phyloP scores from a whole-genome alignment of 1,284 basidiomycete species.

The Calocybe gambosa region DNA sequence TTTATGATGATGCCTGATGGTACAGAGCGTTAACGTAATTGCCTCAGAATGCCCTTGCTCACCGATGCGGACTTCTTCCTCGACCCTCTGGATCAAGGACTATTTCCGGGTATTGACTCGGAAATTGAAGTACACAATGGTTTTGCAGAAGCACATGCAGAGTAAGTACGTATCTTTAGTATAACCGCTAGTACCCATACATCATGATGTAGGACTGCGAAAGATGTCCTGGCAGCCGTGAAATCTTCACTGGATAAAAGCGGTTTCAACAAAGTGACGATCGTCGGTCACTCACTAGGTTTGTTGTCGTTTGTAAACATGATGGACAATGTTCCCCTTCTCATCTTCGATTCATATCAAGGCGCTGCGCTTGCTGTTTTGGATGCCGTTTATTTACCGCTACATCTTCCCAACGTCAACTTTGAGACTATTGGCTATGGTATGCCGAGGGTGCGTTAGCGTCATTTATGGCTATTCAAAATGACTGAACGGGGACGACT shows the following conservation, averaged over 20 bases:
- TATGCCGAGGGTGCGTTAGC: constrained; percentile 45
- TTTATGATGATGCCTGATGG: neutral
- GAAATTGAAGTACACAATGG: constrained; percentile 50
- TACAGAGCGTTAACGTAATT: neutral
- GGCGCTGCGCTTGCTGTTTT: constrained; percentile 51
- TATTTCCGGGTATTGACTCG: constrained; percentile 54
- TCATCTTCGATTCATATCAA: constrained; percentile 14
- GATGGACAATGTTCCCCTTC: constrained; percentile 7
- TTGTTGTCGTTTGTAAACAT: constrained; percentile 3
- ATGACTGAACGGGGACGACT: neutral
- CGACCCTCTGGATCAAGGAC: constrained; percentile 30
- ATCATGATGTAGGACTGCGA: constrained; percentile 38
- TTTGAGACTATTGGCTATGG: constrained; percentile 40
- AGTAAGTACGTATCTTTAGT: constrained; percentile 27
- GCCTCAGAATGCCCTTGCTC: constrained; percentile 39
- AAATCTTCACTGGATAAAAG: constrained; percentile 34
- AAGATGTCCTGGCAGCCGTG: constrained; percentile 42
- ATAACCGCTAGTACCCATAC: neutral
- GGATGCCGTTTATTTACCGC: constrained; percentile 29
- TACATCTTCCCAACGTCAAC: constrained; percentile 25
- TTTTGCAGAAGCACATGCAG: constrained; percentile 47
- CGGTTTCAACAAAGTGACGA: constrained; percentile 35
- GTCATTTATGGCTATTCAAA: neutral
- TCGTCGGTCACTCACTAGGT: constrained; percentile 55
- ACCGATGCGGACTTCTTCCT: constrained; percentile 48